Conservation (phyloP, 2,329 filamentous ascomycete species). For the Colletotrichum higginsianum region DNA sequence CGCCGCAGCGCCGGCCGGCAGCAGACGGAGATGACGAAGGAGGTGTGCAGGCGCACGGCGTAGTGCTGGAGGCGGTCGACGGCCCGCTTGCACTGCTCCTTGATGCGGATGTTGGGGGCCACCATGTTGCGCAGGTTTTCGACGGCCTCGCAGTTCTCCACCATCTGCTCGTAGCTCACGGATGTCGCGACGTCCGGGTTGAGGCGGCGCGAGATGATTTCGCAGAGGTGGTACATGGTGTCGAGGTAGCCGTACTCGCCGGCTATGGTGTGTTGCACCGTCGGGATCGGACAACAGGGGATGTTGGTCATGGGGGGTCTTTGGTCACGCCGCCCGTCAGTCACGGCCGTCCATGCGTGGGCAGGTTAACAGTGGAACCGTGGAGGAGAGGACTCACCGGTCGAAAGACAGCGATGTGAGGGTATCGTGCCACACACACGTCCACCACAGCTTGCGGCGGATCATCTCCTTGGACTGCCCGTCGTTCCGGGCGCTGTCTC, state of each 20-base stretch:
- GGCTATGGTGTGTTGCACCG: conserved; percentile 56
- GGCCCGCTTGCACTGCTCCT: conserved; percentile 75
- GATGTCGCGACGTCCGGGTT: conserved; percentile 68
- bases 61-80: conserved; percentile 75
- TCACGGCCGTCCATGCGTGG: not conserved
- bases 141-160: conserved; percentile 70
- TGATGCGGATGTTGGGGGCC: conserved; percentile 68
- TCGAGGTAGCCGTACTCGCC: conserved; percentile 73
- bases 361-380: too few relatives aligned
- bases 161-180: conserved; percentile 68
- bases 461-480: conserved; percentile 68
- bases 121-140: conserved; percentile 67
- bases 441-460: conserved; percentile 74
- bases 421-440: conserved; percentile 77
- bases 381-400: conserved; percentile 57
- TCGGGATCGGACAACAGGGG: conserved; percentile 68
- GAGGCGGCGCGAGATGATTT: conserved; percentile 71
- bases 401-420: conserved; percentile 77
- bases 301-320: conserved; percentile 76
- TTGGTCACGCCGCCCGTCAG: not conserved
- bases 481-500: conserved; percentile 60
- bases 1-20: conserved; percentile 74
- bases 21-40: conserved; percentile 76
- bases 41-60: conserved; percentile 75
- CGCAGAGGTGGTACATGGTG: conserved; percentile 75